Percentiles rank a stretch among this genome's conserved stretches.
These are phyloP conservation scores for Acephala macrosclerotiorum DNA, from an alignment of 2,329 filamentous ascomycete genomes.

Conservation along the genomic window DNA sequence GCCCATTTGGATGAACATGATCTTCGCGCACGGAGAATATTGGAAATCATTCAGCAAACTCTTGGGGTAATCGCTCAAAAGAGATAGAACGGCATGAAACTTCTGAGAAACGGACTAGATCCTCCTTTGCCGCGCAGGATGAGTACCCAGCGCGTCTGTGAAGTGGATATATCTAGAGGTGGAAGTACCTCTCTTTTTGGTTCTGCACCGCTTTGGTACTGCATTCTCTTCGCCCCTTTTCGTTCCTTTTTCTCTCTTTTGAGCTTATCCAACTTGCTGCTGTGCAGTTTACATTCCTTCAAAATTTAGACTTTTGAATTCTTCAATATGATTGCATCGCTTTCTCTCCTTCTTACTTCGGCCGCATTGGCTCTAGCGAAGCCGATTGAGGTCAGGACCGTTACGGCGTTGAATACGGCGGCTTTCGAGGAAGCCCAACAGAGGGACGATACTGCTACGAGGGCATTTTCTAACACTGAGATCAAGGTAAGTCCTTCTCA, in stretches of 20 bases:
- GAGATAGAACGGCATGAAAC: constrained; percentile 32
- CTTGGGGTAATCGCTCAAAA: constrained; percentile 9
- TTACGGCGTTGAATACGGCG: constrained; percentile 47
- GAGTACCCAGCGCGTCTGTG: background rate
- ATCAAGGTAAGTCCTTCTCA: constrained; percentile 47
- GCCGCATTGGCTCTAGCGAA: constrained; percentile 34
- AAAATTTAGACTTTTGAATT: constrained; percentile 22
- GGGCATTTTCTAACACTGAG: constrained; percentile 48
- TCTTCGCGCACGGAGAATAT: constrained; percentile 13
- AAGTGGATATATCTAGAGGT: constrained; percentile 23
- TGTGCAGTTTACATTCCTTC: constrained; percentile 39
- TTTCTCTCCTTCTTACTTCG: constrained; percentile 34
- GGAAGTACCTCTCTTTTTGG: constrained; percentile 14
- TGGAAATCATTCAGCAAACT: background rate
- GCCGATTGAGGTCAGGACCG: constrained; percentile 40
- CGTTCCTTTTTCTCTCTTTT: constrained; percentile 1
- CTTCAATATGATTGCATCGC: constrained; percentile 32
- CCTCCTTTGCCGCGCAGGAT: constrained; percentile 25
- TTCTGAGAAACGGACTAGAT: constrained; percentile 26
- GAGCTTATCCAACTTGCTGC: constrained; percentile 23
- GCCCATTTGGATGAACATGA: constrained; percentile 28
- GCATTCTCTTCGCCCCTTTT: constrained; percentile 18
- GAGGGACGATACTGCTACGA: constrained; percentile 51
- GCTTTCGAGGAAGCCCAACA: constrained; percentile 53
- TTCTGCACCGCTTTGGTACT: constrained; percentile 12